These are phyloP conservation scores for Fusarium beomiforme DNA, from an alignment of 2,329 filamentous ascomycete species.

Conservation along the genomic window DNA sequence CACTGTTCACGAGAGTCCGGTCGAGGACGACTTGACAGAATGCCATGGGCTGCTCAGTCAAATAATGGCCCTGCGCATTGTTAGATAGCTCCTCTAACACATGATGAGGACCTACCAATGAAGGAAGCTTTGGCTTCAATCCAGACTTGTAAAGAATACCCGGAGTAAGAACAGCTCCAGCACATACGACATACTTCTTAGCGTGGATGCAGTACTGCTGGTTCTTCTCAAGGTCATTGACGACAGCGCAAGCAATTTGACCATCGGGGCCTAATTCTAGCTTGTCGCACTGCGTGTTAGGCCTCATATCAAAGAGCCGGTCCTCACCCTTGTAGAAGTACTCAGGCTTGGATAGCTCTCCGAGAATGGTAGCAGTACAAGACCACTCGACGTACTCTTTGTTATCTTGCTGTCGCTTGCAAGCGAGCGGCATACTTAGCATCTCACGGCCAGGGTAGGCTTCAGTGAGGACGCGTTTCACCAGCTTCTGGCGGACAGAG, in stretches of 20 bases:
- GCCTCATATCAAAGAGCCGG: background rate
- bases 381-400: background rate
- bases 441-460: background rate
- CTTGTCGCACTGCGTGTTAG: slow-evolving; percentile 4
- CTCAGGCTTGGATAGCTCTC: background rate
- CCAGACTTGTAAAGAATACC: background rate
- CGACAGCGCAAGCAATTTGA: background rate
- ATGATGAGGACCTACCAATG: background rate
- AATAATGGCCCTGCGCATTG: background rate
- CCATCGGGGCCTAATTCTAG: background rate
- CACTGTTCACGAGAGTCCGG: background rate
- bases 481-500: background rate
- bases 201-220: background rate
- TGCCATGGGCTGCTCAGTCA: slow-evolving; percentile 6
- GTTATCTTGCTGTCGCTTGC: background rate
- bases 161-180: background rate
- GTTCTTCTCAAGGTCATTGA: background rate
- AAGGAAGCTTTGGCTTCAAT: background rate
- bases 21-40: slow-evolving; percentile 1
- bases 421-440: background rate
- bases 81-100: background rate
- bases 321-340: background rate
- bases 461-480: background rate
- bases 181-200: slow-evolving; percentile 3
- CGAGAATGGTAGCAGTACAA: slow-evolving; percentile 7